phyloP scores from a whole-genome alignment of 2,329 filamentous ascomycete species.

The Hymenoscyphus infarciens region DNA sequence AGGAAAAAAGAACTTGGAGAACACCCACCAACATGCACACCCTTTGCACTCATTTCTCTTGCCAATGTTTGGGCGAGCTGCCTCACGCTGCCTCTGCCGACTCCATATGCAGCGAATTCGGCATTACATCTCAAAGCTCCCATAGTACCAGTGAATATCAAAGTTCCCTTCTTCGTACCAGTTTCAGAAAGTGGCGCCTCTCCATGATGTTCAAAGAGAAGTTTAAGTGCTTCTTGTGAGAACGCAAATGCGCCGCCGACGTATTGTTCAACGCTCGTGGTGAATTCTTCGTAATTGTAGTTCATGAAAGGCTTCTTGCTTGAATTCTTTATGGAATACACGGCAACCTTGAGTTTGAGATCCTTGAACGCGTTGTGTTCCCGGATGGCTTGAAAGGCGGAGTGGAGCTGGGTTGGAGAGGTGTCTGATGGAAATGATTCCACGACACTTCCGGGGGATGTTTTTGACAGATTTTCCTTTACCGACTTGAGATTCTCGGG shows the following conservation, averaged over 20 bases:
- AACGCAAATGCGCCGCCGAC: conserved; percentile 55
- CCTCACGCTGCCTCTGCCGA: conserved; percentile 47
- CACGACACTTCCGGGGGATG: conserved; percentile 43
- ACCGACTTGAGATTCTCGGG: conserved; percentile 43
- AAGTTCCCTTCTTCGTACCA: conserved; percentile 51
- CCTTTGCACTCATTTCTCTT: conserved; percentile 53
- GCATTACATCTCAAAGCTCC: conserved; percentile 51
- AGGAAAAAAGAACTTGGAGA: too few species aligned
- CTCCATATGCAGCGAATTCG: conserved; percentile 53
- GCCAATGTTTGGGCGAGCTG: conserved; percentile 54
- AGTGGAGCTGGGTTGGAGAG: conserved; percentile 42
- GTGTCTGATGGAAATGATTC: conserved; percentile 52
- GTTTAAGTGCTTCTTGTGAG: conserved; percentile 48
- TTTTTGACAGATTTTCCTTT: conserved; percentile 40
- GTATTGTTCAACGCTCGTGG: conserved; percentile 47
- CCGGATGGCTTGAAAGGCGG: conserved; percentile 49
- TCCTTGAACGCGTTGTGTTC: conserved; percentile 44
- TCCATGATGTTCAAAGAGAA: conserved; percentile 51
- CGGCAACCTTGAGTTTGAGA: conserved; percentile 49
- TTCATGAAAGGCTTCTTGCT: conserved; percentile 53
- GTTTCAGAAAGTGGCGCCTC: conserved; percentile 42
- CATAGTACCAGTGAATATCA: conserved; percentile 55
- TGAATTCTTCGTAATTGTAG: conserved; percentile 49
- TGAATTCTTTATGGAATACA: conserved; percentile 55
- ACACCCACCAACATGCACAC: conserved; percentile 49